Percentiles rank a stretch among this genome's conserved stretches.
These are phyloP conservation scores for Fusarium azukiicola DNA, from an alignment of 2,329 filamentous ascomycete species.

Conservation along the genomic window DNA sequence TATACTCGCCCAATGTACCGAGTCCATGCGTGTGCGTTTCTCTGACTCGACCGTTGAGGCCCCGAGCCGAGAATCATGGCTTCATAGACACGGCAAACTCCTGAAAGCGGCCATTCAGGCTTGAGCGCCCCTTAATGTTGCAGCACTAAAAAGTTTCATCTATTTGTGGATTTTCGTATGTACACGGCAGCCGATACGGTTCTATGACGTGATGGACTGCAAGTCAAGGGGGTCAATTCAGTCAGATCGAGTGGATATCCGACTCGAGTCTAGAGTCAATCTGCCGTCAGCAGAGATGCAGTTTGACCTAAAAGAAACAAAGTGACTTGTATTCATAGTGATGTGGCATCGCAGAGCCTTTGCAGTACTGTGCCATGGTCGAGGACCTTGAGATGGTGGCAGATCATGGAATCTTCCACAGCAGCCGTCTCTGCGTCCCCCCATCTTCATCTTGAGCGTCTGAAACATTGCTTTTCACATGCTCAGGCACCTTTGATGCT, in stretches of 20 bases:
- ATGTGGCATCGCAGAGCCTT: neutral
- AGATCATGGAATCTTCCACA: slow-evolving; percentile 22
- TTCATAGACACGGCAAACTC: slow-evolving; percentile 7
- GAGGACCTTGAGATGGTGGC: slow-evolving; percentile 15
- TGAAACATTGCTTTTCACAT: slow-evolving; percentile 21
- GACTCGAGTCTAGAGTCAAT: neutral
- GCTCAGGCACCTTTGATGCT: neutral
- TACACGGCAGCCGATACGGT: neutral
- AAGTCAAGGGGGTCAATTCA: neutral
- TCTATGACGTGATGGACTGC: slow-evolving; percentile 45
- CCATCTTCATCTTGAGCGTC: slow-evolving; percentile 13
- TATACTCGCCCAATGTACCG: neutral
- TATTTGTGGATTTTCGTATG: slow-evolving; percentile 5
- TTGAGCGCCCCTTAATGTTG: neutral
- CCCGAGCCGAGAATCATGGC: neutral
- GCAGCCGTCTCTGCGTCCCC: slow-evolving; percentile 20
- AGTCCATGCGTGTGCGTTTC: neutral
- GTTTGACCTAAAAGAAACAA: neutral
- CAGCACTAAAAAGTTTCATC: slow-evolving; percentile 27
- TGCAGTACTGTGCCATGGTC: neutral
- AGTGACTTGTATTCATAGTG: neutral
- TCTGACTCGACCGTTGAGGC: slow-evolving; percentile 9
- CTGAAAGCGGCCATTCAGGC: slow-evolving; percentile 8
- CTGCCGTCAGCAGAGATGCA: slow-evolving; percentile 7
- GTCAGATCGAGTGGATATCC: neutral